Evolutionary conservation across 2,329 filamentous ascomycete species (phyloP).

Genomic region (Alternaria postmessia): DNA sequence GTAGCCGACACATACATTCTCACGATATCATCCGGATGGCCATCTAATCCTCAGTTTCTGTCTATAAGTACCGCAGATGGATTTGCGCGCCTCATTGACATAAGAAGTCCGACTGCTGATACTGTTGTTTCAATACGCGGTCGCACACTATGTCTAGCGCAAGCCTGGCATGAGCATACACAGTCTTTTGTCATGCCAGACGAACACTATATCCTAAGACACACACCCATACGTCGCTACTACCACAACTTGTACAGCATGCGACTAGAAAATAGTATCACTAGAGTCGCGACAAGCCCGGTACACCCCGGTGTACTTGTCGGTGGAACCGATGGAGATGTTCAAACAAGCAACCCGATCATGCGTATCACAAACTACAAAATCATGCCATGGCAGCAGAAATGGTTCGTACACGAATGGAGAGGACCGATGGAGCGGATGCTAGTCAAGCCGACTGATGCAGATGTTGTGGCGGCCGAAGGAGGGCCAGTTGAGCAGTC

Average conservation of each 20-base stretch:
- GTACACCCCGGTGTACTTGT: conserved; percentile 64
- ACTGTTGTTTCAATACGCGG: conserved; percentile 57
- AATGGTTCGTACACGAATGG: conserved; percentile 68
- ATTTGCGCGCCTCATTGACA: conserved; percentile 62
- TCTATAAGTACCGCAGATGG: conserved; percentile 64
- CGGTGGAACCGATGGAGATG: conserved; percentile 61
- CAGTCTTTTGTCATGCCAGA: conserved; percentile 64
- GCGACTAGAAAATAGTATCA: conserved; percentile 49
- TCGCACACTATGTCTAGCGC: conserved; percentile 58
- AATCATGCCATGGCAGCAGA: conserved; percentile 61
- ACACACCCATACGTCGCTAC: conserved; percentile 61
- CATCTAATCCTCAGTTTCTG: conserved; percentile 62
- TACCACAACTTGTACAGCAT: conserved; percentile 55
- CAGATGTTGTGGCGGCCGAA: conserved; percentile 8
- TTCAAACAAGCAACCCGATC: conserved; percentile 61
- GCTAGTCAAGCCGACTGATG: conserved; percentile 1
- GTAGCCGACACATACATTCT: conserved; percentile 59
- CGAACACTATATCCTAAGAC: conserved; percentile 61
- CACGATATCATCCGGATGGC: conserved; percentile 60
- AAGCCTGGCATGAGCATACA: conserved; percentile 64
- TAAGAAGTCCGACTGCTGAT: conserved; percentile 58
- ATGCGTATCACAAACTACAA: conserved; percentile 60
- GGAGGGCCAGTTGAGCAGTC: conserved; percentile 3
- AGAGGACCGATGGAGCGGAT: conserved; percentile 33
- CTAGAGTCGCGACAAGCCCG: conserved; percentile 58